Evolutionary conservation across 129 eudicot species (phyloP), one percentile per base, ranked within the genome.

Genomic region (Ambrosia trifida): DNA sequence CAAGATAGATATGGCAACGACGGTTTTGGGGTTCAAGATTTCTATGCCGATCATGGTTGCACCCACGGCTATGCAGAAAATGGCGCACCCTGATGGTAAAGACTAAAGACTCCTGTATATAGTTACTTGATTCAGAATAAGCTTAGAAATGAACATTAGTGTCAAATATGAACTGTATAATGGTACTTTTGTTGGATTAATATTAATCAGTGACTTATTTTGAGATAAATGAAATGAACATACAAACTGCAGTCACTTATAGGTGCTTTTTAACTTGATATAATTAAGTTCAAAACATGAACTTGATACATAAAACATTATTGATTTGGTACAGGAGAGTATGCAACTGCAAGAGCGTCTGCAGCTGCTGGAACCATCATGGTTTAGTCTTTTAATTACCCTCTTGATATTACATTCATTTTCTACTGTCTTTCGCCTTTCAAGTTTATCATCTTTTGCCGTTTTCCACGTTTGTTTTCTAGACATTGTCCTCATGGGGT

Each of bases 21-120:
- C 82, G 20, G 80, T 89, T 28, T 81, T 92, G 81, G 98, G 96
- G 24, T 83, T 84, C 69, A 89, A 87, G 20, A 82, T 89, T 43
- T 83, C 96, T 46, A 92, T 92, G 98, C 98, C 98, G 11, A 89
- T 92, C 52, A 87, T 92, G 98, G 79, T 92, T 69, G 98, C 98
- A 60, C 98, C 98, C 1, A 92, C 96, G 8, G 96, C 95, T 57
- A 84, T 92, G 91, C 98, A 85, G 69, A 89, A 92, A 87, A 92
- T 89, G 98, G 98, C 98, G 41, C 98, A 92, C 69, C 96, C 96
- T 66, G 95, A 92, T 73, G 96, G 98, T 91, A 84, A 52, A 31
- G 9, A 20, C n/a, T 88, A 84, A 51, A 38, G 9, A 24, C 35
- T 10, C 47, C 36, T 67, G 46, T 41, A 13, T 10, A 12, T 31